Evolutionary conservation across 805 yeast genomes (phyloP).

Genomic region (Wickerhamomyces silvicola): DNA sequence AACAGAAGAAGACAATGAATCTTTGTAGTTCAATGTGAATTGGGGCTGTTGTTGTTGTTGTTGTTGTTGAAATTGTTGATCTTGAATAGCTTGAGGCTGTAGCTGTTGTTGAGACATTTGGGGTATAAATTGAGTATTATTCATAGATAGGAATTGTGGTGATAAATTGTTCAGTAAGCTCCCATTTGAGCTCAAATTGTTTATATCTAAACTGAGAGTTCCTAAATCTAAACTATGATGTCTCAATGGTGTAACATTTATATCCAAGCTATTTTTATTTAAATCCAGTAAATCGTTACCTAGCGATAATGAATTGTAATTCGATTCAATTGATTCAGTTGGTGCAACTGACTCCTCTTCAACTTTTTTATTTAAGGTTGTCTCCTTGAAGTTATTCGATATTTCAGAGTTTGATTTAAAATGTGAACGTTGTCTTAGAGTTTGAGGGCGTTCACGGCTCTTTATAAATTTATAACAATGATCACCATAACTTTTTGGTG

Average conservation of each 20-base stretch:
- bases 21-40: conserved; percentile 1
- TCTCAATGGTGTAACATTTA: conserved; percentile 18
- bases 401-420: conserved; percentile 18
- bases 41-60: neutral
- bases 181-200: conserved; percentile 9
- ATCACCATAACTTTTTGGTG: conserved; percentile 87
- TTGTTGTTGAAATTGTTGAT: neutral
- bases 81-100: neutral
- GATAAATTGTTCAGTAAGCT: conserved; percentile 4
- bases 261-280: conserved; percentile 17
- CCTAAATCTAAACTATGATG: conserved; percentile 21
- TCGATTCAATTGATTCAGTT: too few relatives aligned
- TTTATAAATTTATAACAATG: conserved; percentile 62
- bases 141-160: conserved; percentile 9
- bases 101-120: neutral
- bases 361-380: conserved; percentile 2
- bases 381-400: conserved; percentile 7
- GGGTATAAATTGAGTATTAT: neutral
- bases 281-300: conserved; percentile 6
- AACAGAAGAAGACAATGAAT: neutral
- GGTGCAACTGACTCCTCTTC: conserved; percentile 8
- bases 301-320: too few relatives aligned
- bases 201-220: conserved; percentile 8
- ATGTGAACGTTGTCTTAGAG: conserved; percentile 16
- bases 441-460: conserved; percentile 20